Evolutionary conservation across 2,329 filamentous ascomycete genomes (phyloP), one percentile per base, ranked within the genome.

Genomic region (Zasmidium citrigriseum): DNA sequence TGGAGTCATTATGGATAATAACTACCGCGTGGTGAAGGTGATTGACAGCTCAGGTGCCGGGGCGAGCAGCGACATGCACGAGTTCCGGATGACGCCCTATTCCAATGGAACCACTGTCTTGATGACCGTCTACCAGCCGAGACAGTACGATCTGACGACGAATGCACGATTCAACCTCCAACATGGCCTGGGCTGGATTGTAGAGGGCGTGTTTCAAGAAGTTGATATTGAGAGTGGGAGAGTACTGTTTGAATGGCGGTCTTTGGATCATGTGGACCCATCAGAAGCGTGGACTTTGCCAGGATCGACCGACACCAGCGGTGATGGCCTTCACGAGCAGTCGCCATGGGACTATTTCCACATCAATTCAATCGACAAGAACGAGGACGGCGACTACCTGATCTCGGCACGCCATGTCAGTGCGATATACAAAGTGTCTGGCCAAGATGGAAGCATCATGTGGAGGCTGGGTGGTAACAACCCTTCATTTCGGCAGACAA

Each of bases 211-310:
- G 2, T 82, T 83, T 59, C 80, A 83, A 65, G 81, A 84, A 68
- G 73, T 84, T 27, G 78, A 85, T 56, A 81, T 84, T 45, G 75
- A 80, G 22, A 85, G 81, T 2, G 82, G 83, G 2, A 74, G 79
- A 44, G 69, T 86, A 2, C 60, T 86, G 11, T 86, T 86, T 61
- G 83, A 86, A 63, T 86, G 84, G 84, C 77, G 77, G 25, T 82
- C 80, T 61, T 71, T 86, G 10, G 82, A 85, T 57, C 81, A 86
- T 68, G 75, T 84, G n/a, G 74, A 77, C 46, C 82, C 81, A 1
- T 75, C 77, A 44, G 77, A 80, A 75, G 74, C 68, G 68, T 72
- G 79, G 70, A 81, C 79, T 34, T 72, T 73, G 57, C 78, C 80
- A 4, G 70, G 69, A 22, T 73, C 76, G 25, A 75, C 73, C 2